Evolutionary conservation across 1,284 basidiomycete species (phyloP).

Genomic region (Coriolopsis trogii): DNA sequence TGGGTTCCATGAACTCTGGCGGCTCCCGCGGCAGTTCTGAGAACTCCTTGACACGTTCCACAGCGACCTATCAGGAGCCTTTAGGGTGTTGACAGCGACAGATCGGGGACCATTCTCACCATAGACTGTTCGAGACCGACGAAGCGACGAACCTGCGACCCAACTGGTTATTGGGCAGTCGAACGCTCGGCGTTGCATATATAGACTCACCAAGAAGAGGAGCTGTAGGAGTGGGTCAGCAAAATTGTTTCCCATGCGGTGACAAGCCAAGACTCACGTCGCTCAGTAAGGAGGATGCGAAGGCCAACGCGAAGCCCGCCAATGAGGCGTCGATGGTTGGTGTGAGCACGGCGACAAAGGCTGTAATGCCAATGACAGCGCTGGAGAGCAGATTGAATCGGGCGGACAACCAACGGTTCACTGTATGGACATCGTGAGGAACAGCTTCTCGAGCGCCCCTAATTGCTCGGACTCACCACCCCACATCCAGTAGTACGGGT

Average conservation of each 20-base stretch:
- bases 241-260: constrained; percentile 9
- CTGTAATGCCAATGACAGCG: constrained; percentile 74
- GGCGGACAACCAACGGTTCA: constrained; percentile 80
- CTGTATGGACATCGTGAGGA: constrained; percentile 37
- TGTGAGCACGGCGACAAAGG: constrained; percentile 66
- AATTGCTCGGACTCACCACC: constrained; percentile 51
- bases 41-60: constrained; percentile 92
- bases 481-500: constrained; percentile 89
- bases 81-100: constrained; percentile 4
- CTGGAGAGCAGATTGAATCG: constrained; percentile 85
- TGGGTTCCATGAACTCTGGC: constrained; percentile 82
- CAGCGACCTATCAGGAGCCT: constrained; percentile 63
- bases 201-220: constrained; percentile 46
- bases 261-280: constrained; percentile 55
- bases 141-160: constrained; percentile 58
- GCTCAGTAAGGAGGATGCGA: constrained; percentile 74
- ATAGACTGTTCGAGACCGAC: constrained; percentile 91
- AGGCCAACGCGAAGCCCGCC: constrained; percentile 85
- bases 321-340: constrained; percentile 76
- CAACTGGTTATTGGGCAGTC: constrained; percentile 8
- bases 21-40: constrained; percentile 79
- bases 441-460: not conserved
- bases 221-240: constrained; percentile 44
- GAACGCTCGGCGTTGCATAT: not conserved
- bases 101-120: constrained; percentile 46